Percentiles rank a stretch among this genome's conserved stretches.
These are phyloP conservation scores for Carex arenaria DNA, from an alignment of 202 grass and related monocot genomes.

Conservation along the genomic window DNA sequence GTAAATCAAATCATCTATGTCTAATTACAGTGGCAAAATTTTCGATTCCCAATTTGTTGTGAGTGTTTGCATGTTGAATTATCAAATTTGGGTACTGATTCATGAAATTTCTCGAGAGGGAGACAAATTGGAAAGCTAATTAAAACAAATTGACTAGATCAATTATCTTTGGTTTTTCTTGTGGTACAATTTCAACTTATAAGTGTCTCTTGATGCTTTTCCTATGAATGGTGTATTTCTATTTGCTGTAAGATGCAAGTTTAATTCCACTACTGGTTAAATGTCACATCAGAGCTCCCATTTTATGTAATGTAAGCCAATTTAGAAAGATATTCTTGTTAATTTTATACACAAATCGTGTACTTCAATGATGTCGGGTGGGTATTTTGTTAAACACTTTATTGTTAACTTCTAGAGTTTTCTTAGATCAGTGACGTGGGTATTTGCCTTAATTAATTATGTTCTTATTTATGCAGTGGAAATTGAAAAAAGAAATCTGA, in stretches of 20 bases:
- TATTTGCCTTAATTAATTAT: neutral
- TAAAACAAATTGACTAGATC: neutral
- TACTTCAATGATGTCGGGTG: neutral
- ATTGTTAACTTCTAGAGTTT: neutral
- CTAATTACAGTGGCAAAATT: neutral
- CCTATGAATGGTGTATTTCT: constrained; percentile 12
- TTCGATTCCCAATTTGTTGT: neutral
- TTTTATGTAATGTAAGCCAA: constrained; percentile 14
- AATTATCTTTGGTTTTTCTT: neutral
- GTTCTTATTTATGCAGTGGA: neutral
- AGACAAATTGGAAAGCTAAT: neutral
- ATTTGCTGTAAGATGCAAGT: neutral
- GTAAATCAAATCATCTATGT: neutral
- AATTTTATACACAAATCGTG: neutral
- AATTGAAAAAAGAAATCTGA: neutral
- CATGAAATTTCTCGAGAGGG: neutral
- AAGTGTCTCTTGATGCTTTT: neutral
- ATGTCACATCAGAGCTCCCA: constrained; percentile 17
- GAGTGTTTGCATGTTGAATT: neutral
- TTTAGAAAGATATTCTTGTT: constrained; percentile 1
- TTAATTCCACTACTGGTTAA: constrained; percentile 8
- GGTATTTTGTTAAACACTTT: neutral
- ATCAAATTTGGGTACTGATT: neutral
- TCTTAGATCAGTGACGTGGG: neutral
- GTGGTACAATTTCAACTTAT: neutral